Conservation (phyloP, 768 basidiomycete genomes). For the Roridomyces roridus region DNA sequence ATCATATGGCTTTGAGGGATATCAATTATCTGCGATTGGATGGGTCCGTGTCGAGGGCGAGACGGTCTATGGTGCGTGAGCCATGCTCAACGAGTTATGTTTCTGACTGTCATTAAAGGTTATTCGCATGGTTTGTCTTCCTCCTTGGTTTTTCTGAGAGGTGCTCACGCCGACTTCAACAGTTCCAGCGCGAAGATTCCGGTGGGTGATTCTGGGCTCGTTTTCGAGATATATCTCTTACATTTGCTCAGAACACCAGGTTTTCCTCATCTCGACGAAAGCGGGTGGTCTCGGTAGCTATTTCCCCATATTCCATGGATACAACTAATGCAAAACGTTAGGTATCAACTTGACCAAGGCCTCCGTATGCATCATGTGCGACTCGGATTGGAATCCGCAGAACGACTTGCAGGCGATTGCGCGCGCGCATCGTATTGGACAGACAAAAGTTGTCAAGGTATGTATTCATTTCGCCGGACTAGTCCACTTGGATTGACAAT, state of each 20-base stretch:
- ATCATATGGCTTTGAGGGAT: constrained; percentile 63
- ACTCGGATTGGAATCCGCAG: constrained; percentile 73
- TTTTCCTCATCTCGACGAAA: constrained; percentile 73
- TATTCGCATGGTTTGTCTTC: constrained; percentile 49
- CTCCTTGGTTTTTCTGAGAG: not conserved
- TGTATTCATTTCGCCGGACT: no score
- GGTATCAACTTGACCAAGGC: constrained; percentile 88
- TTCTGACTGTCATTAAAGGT: constrained; percentile 22
- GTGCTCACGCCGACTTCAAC: not conserved
- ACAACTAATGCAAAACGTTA: constrained; percentile 31
- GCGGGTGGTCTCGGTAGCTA: constrained; percentile 69
- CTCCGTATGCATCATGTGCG: constrained; percentile 81
- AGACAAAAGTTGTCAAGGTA: constrained; percentile 73
- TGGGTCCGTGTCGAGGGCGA: constrained; percentile 57
- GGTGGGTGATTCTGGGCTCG: constrained; percentile 39
- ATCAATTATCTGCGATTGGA: constrained; percentile 69
- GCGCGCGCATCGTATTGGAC: constrained; percentile 82
- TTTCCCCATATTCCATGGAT: constrained; percentile 21
- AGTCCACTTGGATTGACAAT: no score
- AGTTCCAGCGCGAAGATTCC: constrained; percentile 67
- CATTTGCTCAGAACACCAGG: constrained; percentile 55
- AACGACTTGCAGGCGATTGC: constrained; percentile 89
- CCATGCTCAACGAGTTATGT: no score
- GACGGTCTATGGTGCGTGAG: constrained; percentile 48
- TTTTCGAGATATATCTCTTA: no score